phyloP scores from a whole-genome alignment of 805 yeast genomes.

The Saccharomycopsis schoenii region DNA sequence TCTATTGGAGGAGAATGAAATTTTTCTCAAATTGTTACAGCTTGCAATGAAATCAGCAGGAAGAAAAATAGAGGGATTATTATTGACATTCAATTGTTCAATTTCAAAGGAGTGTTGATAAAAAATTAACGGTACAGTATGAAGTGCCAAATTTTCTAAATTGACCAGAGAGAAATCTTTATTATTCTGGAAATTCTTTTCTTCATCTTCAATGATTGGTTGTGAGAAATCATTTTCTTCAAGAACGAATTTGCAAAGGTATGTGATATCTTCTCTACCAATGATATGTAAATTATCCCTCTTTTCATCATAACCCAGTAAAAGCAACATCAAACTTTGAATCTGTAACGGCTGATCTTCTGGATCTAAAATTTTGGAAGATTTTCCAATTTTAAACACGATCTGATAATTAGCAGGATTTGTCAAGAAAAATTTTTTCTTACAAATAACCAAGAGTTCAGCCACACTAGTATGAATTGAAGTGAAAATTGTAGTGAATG shows the following conservation, averaged over 20 bases:
- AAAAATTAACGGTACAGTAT: constrained; percentile 75
- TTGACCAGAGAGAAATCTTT: constrained; percentile 66
- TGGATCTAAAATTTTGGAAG: constrained; percentile 60
- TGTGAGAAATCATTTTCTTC: constrained; percentile 53
- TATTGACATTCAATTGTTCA: constrained; percentile 70
- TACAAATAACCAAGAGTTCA: constrained; percentile 60
- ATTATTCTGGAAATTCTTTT: constrained; percentile 31
- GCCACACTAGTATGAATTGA: constrained; percentile 68
- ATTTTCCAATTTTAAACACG: constrained; percentile 64
- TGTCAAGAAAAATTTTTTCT: constrained; percentile 68
- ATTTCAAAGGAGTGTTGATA: constrained; percentile 76
- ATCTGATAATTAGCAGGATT: constrained; percentile 65
- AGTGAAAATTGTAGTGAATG: constrained; percentile 72
- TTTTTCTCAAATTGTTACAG: constrained; percentile 57
- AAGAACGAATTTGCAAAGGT: constrained; percentile 69
- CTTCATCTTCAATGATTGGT: constrained; percentile 65
- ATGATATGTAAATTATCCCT: constrained; percentile 68
- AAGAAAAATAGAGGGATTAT: constrained; percentile 75
- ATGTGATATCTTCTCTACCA: constrained; percentile 78
- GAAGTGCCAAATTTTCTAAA: constrained; percentile 61
- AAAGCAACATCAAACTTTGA: constrained; percentile 59
- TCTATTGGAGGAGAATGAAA: constrained; percentile 64
- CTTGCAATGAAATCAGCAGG: constrained; percentile 73
- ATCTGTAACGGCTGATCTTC: constrained; percentile 70
- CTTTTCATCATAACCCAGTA: constrained; percentile 65